Conservation (phyloP, 306 rosid species). For the Datisca glomerata region DNA sequence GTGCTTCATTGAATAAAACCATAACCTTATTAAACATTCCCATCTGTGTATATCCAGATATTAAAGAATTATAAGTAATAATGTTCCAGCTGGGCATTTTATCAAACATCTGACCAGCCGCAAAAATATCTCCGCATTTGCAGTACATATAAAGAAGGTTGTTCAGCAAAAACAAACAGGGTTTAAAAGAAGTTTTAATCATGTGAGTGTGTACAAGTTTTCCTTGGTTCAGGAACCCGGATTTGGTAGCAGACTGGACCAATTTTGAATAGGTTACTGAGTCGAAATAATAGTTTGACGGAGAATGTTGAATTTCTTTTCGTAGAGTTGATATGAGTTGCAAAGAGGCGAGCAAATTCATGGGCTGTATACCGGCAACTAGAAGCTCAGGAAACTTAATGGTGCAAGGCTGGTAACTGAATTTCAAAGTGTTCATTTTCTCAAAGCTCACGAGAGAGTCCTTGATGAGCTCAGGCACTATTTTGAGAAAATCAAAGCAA, state of each 20-base stretch:
- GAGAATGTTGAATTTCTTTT: constrained; percentile 1
- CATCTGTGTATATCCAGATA: constrained; percentile 23
- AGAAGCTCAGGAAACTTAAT: constrained; percentile 1
- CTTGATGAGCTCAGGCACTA: no score
- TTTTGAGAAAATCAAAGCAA: no score
- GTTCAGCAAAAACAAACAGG: constrained; percentile 26
- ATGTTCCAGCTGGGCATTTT: constrained; percentile 26
- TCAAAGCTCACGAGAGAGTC: background rate
- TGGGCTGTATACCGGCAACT: constrained; percentile 3
- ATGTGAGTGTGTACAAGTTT: constrained; percentile 32
- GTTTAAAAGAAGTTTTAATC: constrained; percentile 15
- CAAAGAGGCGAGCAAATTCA: constrained; percentile 4
- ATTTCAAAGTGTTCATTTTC: constrained; percentile 1
- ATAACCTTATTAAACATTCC: constrained; percentile 15
- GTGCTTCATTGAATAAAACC: constrained; percentile 22
- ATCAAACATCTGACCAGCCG: constrained; percentile 20
- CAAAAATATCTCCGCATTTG: constrained; percentile 8
- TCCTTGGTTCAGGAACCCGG: constrained; percentile 16
- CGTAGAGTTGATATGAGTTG: background rate
- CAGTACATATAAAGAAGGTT: constrained; percentile 27
- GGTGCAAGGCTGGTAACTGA: background rate
- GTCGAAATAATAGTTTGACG: constrained; percentile 10
- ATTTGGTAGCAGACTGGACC: constrained; percentile 17
- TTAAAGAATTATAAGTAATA: constrained; percentile 23
- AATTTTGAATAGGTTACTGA: constrained; percentile 19